Evolutionary conservation across 768 basidiomycete genomes (phyloP).

Genomic region (Boletus fagicola): DNA sequence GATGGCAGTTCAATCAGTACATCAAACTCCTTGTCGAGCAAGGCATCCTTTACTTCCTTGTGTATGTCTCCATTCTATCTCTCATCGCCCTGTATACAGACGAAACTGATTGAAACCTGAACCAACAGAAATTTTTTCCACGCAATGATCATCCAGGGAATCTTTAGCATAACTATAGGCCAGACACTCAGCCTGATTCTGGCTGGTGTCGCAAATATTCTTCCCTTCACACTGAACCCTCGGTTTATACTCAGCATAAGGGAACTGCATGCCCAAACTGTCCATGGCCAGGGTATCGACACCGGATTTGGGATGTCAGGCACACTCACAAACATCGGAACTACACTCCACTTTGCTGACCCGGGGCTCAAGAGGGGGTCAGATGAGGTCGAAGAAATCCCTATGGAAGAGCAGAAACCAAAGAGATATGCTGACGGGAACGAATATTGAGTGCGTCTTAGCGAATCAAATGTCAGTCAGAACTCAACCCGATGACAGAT

Average conservation of each 20-base stretch:
- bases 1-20: slow-evolving; percentile 11
- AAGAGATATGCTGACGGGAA: not conserved
- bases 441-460: not conserved
- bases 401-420: not conserved
- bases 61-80: not conserved
- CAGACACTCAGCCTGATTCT: not conserved
- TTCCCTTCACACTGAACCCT: slow-evolving; percentile 2
- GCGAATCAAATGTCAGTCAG: no score
- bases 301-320: slow-evolving; percentile 4
- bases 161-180: not conserved
- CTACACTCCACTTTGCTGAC: not conserved
- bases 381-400: not conserved
- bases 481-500: not conserved
- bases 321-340: not conserved
- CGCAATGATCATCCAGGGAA: not conserved
- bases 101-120: not conserved
- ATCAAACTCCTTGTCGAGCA: slow-evolving; percentile 3
- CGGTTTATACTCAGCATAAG: slow-evolving; percentile 7
- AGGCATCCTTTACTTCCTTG: slow-evolving; percentile 8
- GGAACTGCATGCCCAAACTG: not conserved
- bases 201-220: not conserved
- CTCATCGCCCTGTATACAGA: no score
- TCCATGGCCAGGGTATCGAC: not conserved
- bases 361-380: not conserved
- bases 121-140: slow-evolving; percentile 1